A percentile compares a stretch with the other conserved stretches of the same genome.
Conservation (phyloP, 805 yeast genomes). For the Kluyveromyces dobzhanskii region DNA sequence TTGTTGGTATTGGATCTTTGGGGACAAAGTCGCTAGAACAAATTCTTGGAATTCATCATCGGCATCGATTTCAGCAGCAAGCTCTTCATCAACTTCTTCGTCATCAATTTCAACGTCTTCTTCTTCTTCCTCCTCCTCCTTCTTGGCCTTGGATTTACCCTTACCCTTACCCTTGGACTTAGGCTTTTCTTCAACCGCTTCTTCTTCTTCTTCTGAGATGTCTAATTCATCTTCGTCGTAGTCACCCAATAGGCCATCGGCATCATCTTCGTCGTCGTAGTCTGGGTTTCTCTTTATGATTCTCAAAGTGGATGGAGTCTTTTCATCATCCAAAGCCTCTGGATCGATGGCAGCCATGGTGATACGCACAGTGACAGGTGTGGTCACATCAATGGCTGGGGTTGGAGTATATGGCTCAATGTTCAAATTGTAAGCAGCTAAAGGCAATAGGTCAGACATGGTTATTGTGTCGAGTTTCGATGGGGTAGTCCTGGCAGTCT, state of each 20-base stretch:
- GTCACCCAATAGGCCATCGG: conserved; percentile 37
- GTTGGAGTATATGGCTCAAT: conserved; percentile 81
- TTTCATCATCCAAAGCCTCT: conserved; percentile 65
- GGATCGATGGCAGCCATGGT: conserved; percentile 97
- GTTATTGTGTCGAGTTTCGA: background rate
- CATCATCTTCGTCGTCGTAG: conserved; percentile 39
- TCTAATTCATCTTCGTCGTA: conserved; percentile 38
- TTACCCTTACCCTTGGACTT: conserved; percentile 43
- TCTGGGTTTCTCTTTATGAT: conserved; percentile 64
- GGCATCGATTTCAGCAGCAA: conserved; percentile 49
- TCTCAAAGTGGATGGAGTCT: conserved; percentile 82
- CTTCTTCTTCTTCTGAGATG: conserved; percentile 34
- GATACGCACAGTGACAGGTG: conserved; percentile 82
- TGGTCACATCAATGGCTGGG: conserved; percentile 77
- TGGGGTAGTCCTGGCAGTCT: too few species aligned
- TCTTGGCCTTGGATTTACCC: conserved; percentile 37
- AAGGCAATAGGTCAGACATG: conserved; percentile 72
- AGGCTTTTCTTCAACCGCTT: conserved; percentile 32
- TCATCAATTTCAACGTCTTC: conserved; percentile 25
- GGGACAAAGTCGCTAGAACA: conserved; percentile 84
- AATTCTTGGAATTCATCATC: conserved; percentile 77
- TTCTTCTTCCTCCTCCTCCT: conserved; percentile 32
- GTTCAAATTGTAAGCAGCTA: conserved; percentile 80
- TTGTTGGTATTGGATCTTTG: conserved; percentile 80
- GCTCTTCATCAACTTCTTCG: conserved; percentile 44